Evolutionary conservation across 192 early-diverging fungal species (phyloP).

Genomic region (Coemansia sp.): DNA sequence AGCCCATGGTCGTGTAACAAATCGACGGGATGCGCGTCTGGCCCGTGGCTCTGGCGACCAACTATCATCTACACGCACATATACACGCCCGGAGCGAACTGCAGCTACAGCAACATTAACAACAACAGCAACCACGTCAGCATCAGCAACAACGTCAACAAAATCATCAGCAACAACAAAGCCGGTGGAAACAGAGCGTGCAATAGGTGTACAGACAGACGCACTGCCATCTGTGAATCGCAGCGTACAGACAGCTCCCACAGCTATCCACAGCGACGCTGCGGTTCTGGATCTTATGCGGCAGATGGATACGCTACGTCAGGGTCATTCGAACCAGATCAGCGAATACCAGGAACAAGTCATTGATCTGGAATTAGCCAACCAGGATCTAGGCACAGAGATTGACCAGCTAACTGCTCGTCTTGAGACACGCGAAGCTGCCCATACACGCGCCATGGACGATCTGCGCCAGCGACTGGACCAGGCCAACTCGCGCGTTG

Average conservation of each 20-base stretch:
- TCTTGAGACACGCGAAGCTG: slow-evolving; percentile 16
- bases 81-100: not conserved
- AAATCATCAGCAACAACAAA: not conserved
- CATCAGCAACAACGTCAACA: not conserved
- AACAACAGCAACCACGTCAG: not conserved
- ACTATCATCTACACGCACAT: slow-evolving; percentile 4
- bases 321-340: slow-evolving; percentile 42
- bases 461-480: slow-evolving; percentile 39
- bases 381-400: slow-evolving; percentile 40
- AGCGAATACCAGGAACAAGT: slow-evolving; percentile 54
- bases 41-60: slow-evolving; percentile 19
- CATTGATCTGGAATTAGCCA: slow-evolving; percentile 42
- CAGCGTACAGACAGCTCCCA: slow-evolving; percentile 20
- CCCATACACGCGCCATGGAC: slow-evolving; percentile 15
- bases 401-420: slow-evolving; percentile 30
- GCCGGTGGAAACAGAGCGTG: not conserved
- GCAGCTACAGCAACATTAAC: slow-evolving; percentile 4
- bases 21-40: slow-evolving; percentile 5
- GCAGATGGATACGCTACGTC: slow-evolving; percentile 41
- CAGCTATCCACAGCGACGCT: slow-evolving; percentile 45
- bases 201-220: slow-evolving; percentile 33
- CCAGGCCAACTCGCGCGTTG: slow-evolving; percentile 18
- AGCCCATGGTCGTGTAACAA: slow-evolving; percentile 8
- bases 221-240: slow-evolving; percentile 1
- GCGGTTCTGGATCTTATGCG: slow-evolving; percentile 50